These are phyloP conservation scores for Houttuynia cordata DNA, from an alignment of 164 flowering plant species.

Conservation along the genomic window DNA sequence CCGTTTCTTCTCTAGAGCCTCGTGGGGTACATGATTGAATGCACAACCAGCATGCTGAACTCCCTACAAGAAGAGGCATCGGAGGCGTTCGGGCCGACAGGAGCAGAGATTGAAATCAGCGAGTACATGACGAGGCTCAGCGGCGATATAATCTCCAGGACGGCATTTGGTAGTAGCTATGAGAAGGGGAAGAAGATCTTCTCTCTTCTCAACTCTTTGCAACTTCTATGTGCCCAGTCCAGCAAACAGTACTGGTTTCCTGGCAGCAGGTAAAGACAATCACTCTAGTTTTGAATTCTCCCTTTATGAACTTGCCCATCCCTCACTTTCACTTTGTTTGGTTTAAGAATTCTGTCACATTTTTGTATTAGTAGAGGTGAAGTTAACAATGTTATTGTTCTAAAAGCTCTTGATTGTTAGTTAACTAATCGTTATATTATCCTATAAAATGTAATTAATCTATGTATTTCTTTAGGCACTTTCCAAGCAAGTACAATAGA, in stretches of 20 bases:
- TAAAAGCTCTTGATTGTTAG: too few relatives aligned
- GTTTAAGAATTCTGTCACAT: not conserved
- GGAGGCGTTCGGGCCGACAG: slow-evolving; percentile 25
- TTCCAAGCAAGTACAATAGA: slow-evolving; percentile 81
- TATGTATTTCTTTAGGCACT: slow-evolving; percentile 30
- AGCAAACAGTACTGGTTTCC: slow-evolving; percentile 69
- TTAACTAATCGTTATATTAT: too few relatives aligned
- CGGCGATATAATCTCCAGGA: slow-evolving; percentile 71
- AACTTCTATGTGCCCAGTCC: slow-evolving; percentile 67
- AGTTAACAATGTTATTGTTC: too few relatives aligned
- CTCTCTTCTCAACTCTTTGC: slow-evolving; percentile 46
- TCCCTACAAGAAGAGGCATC: slow-evolving; percentile 24
- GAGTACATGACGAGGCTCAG: slow-evolving; percentile 57
- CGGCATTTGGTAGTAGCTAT: slow-evolving; percentile 64
- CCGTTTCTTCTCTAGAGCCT: slow-evolving; percentile 14
- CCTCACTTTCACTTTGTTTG: not conserved
- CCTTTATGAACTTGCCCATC: not conserved
- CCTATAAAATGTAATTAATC: too few relatives aligned
- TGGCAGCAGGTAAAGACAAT: slow-evolving; percentile 65
- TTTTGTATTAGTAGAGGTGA: too few relatives aligned
- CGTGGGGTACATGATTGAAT: slow-evolving; percentile 73
- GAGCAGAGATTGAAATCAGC: slow-evolving; percentile 61
- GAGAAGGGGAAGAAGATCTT: slow-evolving; percentile 86
- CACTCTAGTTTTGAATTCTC: too few relatives aligned
- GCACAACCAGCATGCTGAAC: slow-evolving; percentile 50